These are phyloP conservation scores for Rachicladosporium sp. DNA, from an alignment of 2,329 filamentous ascomycete species.

Conservation along the genomic window DNA sequence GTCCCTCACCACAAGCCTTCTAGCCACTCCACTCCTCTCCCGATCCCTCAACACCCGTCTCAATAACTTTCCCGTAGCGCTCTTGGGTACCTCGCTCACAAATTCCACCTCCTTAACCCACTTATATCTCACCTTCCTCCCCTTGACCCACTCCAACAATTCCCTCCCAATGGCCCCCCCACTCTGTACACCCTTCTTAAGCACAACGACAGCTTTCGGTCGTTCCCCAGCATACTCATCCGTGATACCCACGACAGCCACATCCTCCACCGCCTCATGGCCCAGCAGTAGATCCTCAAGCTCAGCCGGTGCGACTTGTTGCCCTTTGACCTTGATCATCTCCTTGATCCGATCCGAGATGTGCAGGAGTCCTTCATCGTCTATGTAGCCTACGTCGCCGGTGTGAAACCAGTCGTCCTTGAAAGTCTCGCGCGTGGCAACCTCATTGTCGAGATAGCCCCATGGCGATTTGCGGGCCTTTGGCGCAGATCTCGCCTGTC, in stretches of 20 bases:
- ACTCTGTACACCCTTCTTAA: slow-evolving; percentile 11
- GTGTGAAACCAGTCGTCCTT: slow-evolving; percentile 44
- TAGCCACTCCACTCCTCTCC: slow-evolving; percentile 19
- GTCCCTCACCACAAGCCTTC: too few relatives aligned
- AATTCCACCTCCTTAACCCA: slow-evolving; percentile 55
- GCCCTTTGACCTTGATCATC: slow-evolving; percentile 54
- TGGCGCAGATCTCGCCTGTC: slow-evolving; percentile 34
- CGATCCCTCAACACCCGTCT: slow-evolving; percentile 45
- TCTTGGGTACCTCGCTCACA: slow-evolving; percentile 57
- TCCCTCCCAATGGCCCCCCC: slow-evolving; percentile 26
- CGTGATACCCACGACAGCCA: slow-evolving; percentile 41
- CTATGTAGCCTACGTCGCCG: slow-evolving; percentile 44
- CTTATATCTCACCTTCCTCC: slow-evolving; percentile 59
- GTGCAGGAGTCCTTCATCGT: slow-evolving; percentile 43
- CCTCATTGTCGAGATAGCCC: slow-evolving; percentile 23
- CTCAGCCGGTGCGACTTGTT: slow-evolving; percentile 49
- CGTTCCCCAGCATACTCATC: slow-evolving; percentile 45
- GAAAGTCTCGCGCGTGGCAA: slow-evolving; percentile 30
- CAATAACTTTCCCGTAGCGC: slow-evolving; percentile 61
- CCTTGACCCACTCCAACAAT: slow-evolving; percentile 48
- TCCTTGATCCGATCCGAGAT: slow-evolving; percentile 54
- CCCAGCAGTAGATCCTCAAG: slow-evolving; percentile 49
- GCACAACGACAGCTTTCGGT: slow-evolving; percentile 47
- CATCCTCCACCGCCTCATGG: slow-evolving; percentile 44
- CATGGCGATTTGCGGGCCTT: slow-evolving; percentile 27